Evolutionary conservation across 306 rosid species (phyloP).

Genomic region (Elaeagnus macrophylla): DNA sequence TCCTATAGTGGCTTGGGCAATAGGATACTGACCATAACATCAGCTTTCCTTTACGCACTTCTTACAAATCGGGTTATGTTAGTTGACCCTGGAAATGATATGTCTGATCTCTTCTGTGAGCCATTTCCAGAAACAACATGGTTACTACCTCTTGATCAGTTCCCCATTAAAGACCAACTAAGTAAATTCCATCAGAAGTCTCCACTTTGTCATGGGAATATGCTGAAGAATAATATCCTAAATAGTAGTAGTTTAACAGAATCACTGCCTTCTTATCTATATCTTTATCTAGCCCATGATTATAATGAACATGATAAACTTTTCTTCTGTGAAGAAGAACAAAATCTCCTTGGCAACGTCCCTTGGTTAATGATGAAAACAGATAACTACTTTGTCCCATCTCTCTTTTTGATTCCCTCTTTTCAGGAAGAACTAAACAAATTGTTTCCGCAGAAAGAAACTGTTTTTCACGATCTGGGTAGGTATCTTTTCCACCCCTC

Average conservation of each 20-base stretch:
- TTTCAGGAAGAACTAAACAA: constrained; percentile 44
- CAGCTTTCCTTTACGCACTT: constrained; percentile 60
- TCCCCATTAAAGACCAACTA: constrained; percentile 36
- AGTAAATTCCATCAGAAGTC: constrained; percentile 35
- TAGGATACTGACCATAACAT: constrained; percentile 53
- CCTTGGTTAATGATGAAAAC: constrained; percentile 61
- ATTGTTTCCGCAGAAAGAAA: constrained; percentile 55
- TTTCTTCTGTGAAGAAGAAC: constrained; percentile 69
- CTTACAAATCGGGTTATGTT: constrained; percentile 65
- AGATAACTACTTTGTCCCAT: constrained; percentile 61
- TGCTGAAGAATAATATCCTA: constrained; percentile 31
- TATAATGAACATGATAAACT: constrained; percentile 64
- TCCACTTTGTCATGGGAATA: constrained; percentile 44
- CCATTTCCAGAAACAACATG: constrained; percentile 59
- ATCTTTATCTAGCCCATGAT: constrained; percentile 61
- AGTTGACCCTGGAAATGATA: constrained; percentile 62
- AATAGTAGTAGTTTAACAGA: constrained; percentile 9
- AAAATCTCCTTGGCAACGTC: constrained; percentile 33
- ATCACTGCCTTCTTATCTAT: constrained; percentile 29
- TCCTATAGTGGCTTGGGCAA: constrained; percentile 74
- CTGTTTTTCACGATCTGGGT: constrained; percentile 61
- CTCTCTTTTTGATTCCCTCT: constrained; percentile 58
- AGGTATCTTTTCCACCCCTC: constrained; percentile 64
- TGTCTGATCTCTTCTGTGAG: constrained; percentile 66
- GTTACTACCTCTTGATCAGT: constrained; percentile 45